Evolutionary conservation across 1,284 basidiomycete genomes (phyloP), one percentile per base, ranked within the genome.

Genomic region (Boletus holoroseus): DNA sequence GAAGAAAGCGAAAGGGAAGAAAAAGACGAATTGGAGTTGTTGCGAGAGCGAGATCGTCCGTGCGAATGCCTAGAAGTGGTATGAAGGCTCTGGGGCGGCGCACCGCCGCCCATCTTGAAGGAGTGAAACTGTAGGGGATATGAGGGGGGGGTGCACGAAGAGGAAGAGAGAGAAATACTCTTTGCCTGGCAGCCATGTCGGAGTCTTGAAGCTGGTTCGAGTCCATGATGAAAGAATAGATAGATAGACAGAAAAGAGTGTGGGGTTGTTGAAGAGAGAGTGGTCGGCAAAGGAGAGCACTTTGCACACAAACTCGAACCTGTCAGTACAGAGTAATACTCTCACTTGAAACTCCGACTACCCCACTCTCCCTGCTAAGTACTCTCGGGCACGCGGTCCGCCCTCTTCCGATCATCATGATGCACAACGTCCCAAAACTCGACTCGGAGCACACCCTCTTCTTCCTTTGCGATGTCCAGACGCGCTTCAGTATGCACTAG

Each of bases 381-480:
- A 31, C 12, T 15, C 13, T 13, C 12, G 12, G 28, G 11, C 11
- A 13, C 2, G 30, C 30, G 11, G 30, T 2, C 30, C 13, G 30
- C 5, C 30, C 3, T 13, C 30, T 2, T 31, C 30, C 13, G 30
- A 2, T 7, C 12, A 8, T 5, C 8, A 22, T 7, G 4, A 44
- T 44, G 43, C n/a, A 7, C 41, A 34, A 15, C 38, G 12, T 44
- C n/a, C 16, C 66, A 5, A 73, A 66, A 50, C 70, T 81, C 53
- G 64, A 74, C 16, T 74, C 78, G 8, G 59, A 61, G 0, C 68
- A 68, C 7, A 84, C 86, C 11, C 65, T 85, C 26, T 81, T 94
- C 71, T 77, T 93, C 51, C 71, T 89, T 31, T 92, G 90, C 67
- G 91, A 94, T 67, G 70, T 92, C 1, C 89, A 92, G 69, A 75